phyloP scores from a whole-genome alignment of 2,329 filamentous ascomycete species.

The Arthrobotrys iridis region DNA sequence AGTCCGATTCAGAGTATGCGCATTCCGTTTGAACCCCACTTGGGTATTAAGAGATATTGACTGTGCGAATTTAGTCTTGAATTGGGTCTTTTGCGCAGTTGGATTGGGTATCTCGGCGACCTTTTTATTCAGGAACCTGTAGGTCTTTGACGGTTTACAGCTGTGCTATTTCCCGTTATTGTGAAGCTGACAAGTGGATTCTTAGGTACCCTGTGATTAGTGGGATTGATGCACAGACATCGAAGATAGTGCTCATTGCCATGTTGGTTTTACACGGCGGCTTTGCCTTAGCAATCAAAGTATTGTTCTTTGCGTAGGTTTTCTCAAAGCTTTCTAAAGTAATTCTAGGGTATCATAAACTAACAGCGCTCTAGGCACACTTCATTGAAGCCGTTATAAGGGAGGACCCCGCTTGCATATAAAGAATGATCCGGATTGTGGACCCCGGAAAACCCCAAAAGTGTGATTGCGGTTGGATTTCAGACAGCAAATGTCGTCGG shows the following conservation, averaged over 20 bases:
- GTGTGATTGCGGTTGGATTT: neutral
- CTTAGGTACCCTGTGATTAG: constrained; percentile 76
- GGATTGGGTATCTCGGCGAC: constrained; percentile 84
- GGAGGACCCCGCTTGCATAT: neutral
- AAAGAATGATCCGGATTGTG: neutral
- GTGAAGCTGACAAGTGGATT: constrained; percentile 57
- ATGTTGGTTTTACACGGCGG: constrained; percentile 87
- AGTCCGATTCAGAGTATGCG: constrained; percentile 60
- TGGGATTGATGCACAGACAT: constrained; percentile 90
- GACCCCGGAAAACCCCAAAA: neutral
- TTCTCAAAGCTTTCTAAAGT: neutral
- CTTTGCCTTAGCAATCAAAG: constrained; percentile 93
- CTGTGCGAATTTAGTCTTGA: constrained; percentile 68
- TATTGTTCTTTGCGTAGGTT: constrained; percentile 86
- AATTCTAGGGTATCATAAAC: neutral
- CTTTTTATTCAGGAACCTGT: constrained; percentile 86
- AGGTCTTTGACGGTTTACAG: constrained; percentile 60
- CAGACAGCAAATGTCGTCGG: too few relatives aligned
- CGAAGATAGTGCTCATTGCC: constrained; percentile 83
- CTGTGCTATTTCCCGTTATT: neutral
- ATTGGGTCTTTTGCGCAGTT: constrained; percentile 91
- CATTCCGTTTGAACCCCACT: neutral
- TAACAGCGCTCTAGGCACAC: constrained; percentile 33
- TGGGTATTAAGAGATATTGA: neutral
- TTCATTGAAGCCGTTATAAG: constrained; percentile 34